Conservation (phyloP, 1,284 basidiomycete genomes). For the Sanghuangporus weigelae region DNA sequence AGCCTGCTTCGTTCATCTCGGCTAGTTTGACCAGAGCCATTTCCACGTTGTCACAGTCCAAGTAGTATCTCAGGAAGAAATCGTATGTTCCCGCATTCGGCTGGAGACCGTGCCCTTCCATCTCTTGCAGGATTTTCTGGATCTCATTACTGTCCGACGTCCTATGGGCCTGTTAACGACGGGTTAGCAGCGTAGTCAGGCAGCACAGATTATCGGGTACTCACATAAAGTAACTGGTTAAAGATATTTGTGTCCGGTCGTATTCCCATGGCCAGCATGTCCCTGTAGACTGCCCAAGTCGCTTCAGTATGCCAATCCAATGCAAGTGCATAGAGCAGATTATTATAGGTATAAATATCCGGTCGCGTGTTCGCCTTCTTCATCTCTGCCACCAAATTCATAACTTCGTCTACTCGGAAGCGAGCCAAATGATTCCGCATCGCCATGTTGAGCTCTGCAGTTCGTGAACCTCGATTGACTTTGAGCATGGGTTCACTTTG, state of each 20-base stretch:
- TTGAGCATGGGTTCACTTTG: background rate
- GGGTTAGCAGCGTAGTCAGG: background rate
- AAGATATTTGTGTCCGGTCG: slow-evolving; percentile 53
- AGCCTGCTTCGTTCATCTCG: slow-evolving; percentile 40
- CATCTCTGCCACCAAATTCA: slow-evolving; percentile 37
- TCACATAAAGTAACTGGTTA: slow-evolving; percentile 59
- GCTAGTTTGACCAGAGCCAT: slow-evolving; percentile 51
- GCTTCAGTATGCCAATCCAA: slow-evolving; percentile 36
- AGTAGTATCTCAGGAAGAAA: slow-evolving; percentile 45
- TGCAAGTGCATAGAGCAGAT: slow-evolving; percentile 45
- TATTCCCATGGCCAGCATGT: slow-evolving; percentile 59
- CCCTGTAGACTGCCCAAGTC: slow-evolving; percentile 67
- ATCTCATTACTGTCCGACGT: slow-evolving; percentile 22
- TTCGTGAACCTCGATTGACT: background rate
- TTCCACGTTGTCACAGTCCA: slow-evolving; percentile 51
- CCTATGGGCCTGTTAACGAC: slow-evolving; percentile 21
- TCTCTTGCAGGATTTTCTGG: slow-evolving; percentile 34
- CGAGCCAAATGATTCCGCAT: background rate
- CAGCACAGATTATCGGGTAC: slow-evolving; percentile 19
- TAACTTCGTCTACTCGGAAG: background rate
- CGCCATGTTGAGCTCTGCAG: background rate
- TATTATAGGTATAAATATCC: slow-evolving; percentile 49
- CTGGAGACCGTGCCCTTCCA: slow-evolving; percentile 43
- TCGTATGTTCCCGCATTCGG: slow-evolving; percentile 51
- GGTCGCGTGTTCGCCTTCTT: slow-evolving; percentile 46